Evolutionary conservation across 148 eudicot genomes (phyloP), one percentile per base, ranked within the genome.

Genomic region (Fagopyrum homotropicum): DNA sequence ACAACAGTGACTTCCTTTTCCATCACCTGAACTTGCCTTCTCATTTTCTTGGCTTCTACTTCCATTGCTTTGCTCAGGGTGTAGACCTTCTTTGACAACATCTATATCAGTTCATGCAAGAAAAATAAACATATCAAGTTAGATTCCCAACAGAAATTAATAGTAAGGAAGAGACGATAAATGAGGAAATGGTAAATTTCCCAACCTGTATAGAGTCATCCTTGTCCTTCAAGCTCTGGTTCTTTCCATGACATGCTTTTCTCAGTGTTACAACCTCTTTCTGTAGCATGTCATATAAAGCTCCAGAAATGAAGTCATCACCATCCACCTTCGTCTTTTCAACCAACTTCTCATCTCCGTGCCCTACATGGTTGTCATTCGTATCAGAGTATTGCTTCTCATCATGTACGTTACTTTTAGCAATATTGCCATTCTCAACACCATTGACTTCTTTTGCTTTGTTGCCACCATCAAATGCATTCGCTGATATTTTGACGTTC

Each of bases 41-140:
- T 85, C 92, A 87, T 91, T 77, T 83, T 93, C 82, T 85, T 91
- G 40, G 89, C 86, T 86, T 91, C 98, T 10, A 88, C 88, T 83
- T 93, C 98, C 94, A 91, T 93, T n/a, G 97, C 98, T 72, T 87
- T 91, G 81, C 80, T 93, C 73, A 93, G 77, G 45, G 93, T 93
- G 73, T 93, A 97, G 17, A 93, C 93, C 83, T 93, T 91, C 85
- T 89, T 93, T 2, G 90, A 87, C 82, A 93, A 72, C 88, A 89
- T 89, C 95, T 93, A 80, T 14, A 66, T n/a, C 9, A 60, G 22
- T n/a, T 5, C 22, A 60, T 16, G 3, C 19, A 59, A 59, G 30
- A 26, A 59, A 59, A 7, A 59, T n/a, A 15, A 35, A 35, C 3
- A 35, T 35, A 35, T 26, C 22, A 59, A 59, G 30, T 6, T 59